These are phyloP conservation scores for Trematosphaeria pertusa DNA, from an alignment of 2,329 filamentous ascomycete species.

Conservation along the genomic window DNA sequence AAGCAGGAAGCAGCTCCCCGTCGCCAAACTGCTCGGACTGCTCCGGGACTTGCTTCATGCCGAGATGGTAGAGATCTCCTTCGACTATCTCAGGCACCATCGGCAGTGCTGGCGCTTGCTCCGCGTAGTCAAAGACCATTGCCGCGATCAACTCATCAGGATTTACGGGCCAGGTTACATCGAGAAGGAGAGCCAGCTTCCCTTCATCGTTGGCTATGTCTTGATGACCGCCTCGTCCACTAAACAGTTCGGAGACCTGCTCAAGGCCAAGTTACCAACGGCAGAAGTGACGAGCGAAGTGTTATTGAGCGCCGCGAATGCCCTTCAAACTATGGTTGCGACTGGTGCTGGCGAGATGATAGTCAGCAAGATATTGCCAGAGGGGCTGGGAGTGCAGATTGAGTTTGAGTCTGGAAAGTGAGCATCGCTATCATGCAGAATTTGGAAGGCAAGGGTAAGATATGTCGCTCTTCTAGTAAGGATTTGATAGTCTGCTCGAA, in stretches of 20 bases:
- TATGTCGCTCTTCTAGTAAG: too few relatives aligned
- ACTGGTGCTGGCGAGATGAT: too few relatives aligned
- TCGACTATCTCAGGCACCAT: slow-evolving; percentile 54
- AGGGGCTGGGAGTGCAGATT: too few relatives aligned
- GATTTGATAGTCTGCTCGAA: too few relatives aligned
- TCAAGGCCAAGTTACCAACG: slow-evolving; percentile 9
- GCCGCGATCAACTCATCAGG: slow-evolving; percentile 39
- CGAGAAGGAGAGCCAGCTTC: slow-evolving; percentile 49
- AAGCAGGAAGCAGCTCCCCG: slow-evolving; percentile 8
- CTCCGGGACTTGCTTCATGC: slow-evolving; percentile 45
- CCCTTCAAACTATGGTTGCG: slow-evolving; percentile 15
- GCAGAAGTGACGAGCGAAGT: slow-evolving; percentile 16
- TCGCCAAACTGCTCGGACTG: slow-evolving; percentile 10
- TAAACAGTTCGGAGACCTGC: slow-evolving; percentile 9
- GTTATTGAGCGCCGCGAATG: slow-evolving; percentile 14
- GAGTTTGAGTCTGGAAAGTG: too few relatives aligned
- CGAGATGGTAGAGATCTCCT: slow-evolving; percentile 48
- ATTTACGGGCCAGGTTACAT: slow-evolving; percentile 47
- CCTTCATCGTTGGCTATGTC: slow-evolving; percentile 52
- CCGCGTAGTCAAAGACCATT: slow-evolving; percentile 37
- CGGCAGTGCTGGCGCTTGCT: slow-evolving; percentile 51
- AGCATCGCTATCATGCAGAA: too few relatives aligned
- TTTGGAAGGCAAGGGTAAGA: too few relatives aligned
- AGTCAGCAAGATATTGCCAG: too few relatives aligned
- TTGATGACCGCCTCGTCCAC: slow-evolving; percentile 40